phyloP scores from a whole-genome alignment of 371 early-diverging fungal species.

The Sporodiniella umbellata region DNA sequence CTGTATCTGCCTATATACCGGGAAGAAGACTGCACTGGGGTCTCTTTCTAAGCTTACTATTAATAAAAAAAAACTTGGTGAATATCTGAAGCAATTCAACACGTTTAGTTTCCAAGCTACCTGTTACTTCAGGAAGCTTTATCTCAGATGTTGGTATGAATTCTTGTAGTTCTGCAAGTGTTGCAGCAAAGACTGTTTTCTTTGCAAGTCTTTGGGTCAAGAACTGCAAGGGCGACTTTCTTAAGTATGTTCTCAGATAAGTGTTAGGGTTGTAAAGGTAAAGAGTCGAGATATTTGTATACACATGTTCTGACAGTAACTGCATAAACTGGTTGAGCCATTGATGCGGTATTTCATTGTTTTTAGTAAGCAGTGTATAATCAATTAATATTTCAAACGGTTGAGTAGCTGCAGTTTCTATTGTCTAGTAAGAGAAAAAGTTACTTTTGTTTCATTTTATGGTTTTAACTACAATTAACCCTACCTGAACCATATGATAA shows the following conservation, averaged over 20 bases:
- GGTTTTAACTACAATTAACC: background rate
- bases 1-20: conserved; percentile 58
- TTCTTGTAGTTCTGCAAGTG: conserved; percentile 63
- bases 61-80: conserved; percentile 7
- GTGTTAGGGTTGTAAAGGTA: conserved; percentile 78
- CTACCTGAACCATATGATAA: conserved; percentile 63
- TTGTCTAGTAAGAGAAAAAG: conserved; percentile 18
- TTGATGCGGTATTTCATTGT: conserved; percentile 72
- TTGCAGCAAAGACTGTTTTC: conserved; percentile 59
- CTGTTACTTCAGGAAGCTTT: conserved; percentile 69
- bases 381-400: conserved; percentile 79
- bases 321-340: conserved; percentile 70
- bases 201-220: conserved; percentile 55
- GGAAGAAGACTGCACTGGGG: conserved; percentile 51
- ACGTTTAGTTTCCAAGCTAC: conserved; percentile 19
- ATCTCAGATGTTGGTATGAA: conserved; percentile 64
- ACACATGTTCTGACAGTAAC: conserved; percentile 60
- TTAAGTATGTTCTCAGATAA: conserved; percentile 59
- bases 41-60: conserved; percentile 61
- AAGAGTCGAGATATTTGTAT: conserved; percentile 41
- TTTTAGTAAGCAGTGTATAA: conserved; percentile 65
- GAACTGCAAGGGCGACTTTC: conserved; percentile 40
- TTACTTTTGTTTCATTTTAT: background rate
- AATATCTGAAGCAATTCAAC: too few relatives aligned
- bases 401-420: conserved; percentile 49